phyloP scores from a whole-genome alignment of 2,329 filamentous ascomycete genomes.

The Fusarium buharicum region DNA sequence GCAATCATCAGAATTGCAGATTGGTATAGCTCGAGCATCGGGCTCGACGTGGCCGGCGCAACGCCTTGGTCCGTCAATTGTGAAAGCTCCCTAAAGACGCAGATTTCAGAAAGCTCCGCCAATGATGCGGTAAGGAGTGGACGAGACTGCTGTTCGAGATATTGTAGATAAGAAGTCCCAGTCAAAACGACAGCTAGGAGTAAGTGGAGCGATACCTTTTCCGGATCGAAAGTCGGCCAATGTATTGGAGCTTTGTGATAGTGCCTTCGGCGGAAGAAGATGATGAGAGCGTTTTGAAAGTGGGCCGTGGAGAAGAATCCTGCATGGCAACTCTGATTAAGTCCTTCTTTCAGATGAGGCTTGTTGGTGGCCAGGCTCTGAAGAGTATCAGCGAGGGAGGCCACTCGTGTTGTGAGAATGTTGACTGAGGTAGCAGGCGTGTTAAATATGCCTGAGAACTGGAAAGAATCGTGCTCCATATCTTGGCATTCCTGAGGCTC shows the following conservation, averaged over 20 bases:
- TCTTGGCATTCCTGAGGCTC: neutral
- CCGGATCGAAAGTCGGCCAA: slow-evolving; percentile 34
- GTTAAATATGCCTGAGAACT: neutral
- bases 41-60: neutral
- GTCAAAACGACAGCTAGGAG: slow-evolving; percentile 10
- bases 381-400: neutral
- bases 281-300: slow-evolving; percentile 11
- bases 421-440: neutral
- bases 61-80: neutral
- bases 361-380: neutral
- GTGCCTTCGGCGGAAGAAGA: slow-evolving; percentile 18
- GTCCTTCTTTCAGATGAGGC: slow-evolving; percentile 9
- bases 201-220: slow-evolving; percentile 12
- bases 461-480: accelerated
- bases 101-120: slow-evolving; percentile 22
- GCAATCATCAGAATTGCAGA: slow-evolving; percentile 18
- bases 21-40: slow-evolving; percentile 27
- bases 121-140: neutral
- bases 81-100: slow-evolving; percentile 22
- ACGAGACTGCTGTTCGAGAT: neutral
- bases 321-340: neutral
- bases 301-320: slow-evolving; percentile 11
- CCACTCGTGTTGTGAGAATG: neutral
- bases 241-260: slow-evolving; percentile 21
- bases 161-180: slow-evolving; percentile 11